Percentiles rank a stretch among this genome's conserved stretches.
These are phyloP conservation scores for Sugiyamaella chiloensis DNA, from an alignment of 805 yeast species.

Conservation along the genomic window DNA sequence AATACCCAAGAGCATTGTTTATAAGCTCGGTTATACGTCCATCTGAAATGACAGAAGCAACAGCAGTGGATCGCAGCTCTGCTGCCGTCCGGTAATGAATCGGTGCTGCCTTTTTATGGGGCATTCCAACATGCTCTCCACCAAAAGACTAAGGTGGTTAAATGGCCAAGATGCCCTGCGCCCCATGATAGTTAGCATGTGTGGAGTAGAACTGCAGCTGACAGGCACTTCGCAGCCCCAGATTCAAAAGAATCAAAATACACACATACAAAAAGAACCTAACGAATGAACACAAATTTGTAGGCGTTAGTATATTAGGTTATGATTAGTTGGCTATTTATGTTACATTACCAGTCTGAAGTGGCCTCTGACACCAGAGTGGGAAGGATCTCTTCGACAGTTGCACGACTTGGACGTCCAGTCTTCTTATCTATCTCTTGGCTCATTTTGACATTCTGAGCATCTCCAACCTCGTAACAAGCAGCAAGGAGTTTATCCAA, in stretches of 20 bases:
- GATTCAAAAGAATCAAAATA: no score
- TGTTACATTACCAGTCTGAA: conserved; percentile 16
- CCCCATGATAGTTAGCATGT: no score
- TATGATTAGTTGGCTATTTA: no score
- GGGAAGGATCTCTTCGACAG: conserved; percentile 69
- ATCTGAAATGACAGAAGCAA: conserved; percentile 14
- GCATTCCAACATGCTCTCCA: no score
- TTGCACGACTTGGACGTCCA: conserved; percentile 47
- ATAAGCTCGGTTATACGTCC: conserved; percentile 22
- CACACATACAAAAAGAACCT: no score
- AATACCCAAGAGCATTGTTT: conserved; percentile 23
- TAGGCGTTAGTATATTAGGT: no score
- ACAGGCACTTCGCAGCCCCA: no score
- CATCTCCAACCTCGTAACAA: conserved; percentile 75
- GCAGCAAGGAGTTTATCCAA: conserved; percentile 73
- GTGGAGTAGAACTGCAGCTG: no score
- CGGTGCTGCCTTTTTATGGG: conserved; percentile 1
- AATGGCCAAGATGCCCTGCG: no score
- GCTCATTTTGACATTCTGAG: conserved; percentile 56
- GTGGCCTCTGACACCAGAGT: conserved; percentile 60
- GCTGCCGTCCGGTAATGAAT: conserved; percentile 7
- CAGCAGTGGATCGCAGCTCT: conserved; percentile 20
- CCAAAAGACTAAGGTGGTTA: no score
- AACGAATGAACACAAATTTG: no score
- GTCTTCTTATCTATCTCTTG: conserved; percentile 19